Evolutionary conservation across 169 alveolate species (phyloP).

Genomic region (Plasmodium cynomolgi): DNA sequence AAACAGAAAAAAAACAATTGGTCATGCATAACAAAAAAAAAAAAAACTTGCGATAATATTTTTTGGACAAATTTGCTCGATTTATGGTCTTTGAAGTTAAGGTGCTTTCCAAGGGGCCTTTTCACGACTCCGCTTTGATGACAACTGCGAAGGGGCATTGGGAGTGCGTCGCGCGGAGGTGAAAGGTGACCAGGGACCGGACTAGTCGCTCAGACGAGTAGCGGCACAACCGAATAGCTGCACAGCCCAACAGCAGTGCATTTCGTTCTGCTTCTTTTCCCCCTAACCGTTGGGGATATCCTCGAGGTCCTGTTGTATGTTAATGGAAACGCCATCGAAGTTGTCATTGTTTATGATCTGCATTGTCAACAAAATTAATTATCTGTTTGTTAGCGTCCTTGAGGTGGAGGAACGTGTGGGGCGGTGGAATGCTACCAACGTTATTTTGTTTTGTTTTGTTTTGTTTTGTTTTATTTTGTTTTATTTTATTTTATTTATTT

Average conservation of each 20-base stretch:
- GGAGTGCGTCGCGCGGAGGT: neutral
- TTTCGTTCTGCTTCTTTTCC: neutral
- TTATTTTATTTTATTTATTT: neutral
- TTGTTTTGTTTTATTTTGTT: too few relatives aligned
- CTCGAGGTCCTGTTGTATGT: conserved; percentile 53
- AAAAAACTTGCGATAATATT: conserved; percentile 10
- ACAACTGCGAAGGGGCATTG: conserved; percentile 14
- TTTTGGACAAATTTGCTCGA: neutral
- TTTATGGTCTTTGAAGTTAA: neutral
- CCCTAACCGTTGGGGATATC: conserved; percentile 54
- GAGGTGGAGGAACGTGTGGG: neutral
- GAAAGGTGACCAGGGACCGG: neutral
- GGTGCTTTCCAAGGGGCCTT: neutral
- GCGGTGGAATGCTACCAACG: neutral
- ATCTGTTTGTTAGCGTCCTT: neutral
- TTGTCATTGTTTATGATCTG: conserved; percentile 56
- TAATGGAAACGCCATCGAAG: conserved; percentile 54
- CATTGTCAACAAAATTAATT: neutral
- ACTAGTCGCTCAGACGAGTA: neutral
- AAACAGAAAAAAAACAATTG: neutral
- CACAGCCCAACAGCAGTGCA: neutral
- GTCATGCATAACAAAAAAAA: neutral
- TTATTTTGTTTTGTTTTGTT: too few relatives aligned
- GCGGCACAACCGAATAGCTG: neutral
- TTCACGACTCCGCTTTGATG: conserved; percentile 52